Conservation (phyloP, 331 rosid species). For the Acacia pycnantha region DNA sequence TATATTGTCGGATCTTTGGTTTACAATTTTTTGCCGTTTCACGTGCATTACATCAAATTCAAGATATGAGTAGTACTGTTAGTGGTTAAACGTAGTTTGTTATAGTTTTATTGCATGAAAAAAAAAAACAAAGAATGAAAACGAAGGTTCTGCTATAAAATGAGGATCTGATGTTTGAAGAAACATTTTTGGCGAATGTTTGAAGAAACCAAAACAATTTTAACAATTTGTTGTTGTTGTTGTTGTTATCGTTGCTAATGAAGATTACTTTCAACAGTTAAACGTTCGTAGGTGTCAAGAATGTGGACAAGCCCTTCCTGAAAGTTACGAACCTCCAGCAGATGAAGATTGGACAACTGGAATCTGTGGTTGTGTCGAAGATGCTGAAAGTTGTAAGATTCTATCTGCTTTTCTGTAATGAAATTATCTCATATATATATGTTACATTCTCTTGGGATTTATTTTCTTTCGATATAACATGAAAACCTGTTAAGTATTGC, state of each 20-base stretch:
- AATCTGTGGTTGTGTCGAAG: conserved; percentile 53
- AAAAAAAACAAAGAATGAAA: neutral
- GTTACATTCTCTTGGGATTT: neutral
- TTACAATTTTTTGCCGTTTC: neutral
- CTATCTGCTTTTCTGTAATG: neutral
- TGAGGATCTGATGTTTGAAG: neutral
- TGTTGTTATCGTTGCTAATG: neutral
- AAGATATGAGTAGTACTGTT: neutral
- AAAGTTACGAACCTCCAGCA: conserved; percentile 60
- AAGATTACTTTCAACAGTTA: conserved; percentile 32
- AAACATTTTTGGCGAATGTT: neutral
- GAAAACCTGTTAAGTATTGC: neutral
- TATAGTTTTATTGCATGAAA: neutral
- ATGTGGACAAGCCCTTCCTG: conserved; percentile 64
- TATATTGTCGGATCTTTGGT: neutral
- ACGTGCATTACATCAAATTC: neutral
- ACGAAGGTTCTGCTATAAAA: neutral
- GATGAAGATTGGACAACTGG: conserved; percentile 74
- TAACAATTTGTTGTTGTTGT: neutral
- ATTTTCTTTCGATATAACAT: neutral
- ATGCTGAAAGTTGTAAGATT: conserved; percentile 57
- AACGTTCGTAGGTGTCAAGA: conserved; percentile 47
- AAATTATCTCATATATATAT: neutral
- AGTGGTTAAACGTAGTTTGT: neutral
- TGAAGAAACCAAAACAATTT: neutral